Conservation (phyloP, 169 alveolate species). For the Eimeria necatrix region DNA sequence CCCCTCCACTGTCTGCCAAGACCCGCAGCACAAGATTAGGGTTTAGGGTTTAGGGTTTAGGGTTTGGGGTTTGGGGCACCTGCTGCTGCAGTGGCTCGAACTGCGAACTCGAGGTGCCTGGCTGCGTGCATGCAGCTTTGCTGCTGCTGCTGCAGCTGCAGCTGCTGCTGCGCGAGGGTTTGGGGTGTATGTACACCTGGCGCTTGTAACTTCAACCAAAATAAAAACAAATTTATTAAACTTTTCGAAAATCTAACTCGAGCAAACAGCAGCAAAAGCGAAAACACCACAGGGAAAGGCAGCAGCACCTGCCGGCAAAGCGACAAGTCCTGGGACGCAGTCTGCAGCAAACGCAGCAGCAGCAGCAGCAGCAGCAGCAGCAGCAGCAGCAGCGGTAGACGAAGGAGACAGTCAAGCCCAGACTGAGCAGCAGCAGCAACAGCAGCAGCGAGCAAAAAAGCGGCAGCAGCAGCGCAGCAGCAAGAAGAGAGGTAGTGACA, state of each 20-base stretch:
- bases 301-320: neutral
- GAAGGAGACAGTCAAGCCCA: neutral
- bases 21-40: neutral
- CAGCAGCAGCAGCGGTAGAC: neutral
- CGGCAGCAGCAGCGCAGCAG: slow-evolving; percentile 27
- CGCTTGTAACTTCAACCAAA: neutral
- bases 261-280: neutral
- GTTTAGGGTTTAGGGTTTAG: neutral
- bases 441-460: neutral
- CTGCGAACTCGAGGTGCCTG: neutral
- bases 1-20: neutral
- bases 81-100: slow-evolving; percentile 46
- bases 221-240: neutral
- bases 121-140: slow-evolving; percentile 6
- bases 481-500: neutral
- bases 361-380: neutral
- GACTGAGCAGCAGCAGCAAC: neutral
- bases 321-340: neutral
- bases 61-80: neutral
- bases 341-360: slow-evolving; percentile 11
- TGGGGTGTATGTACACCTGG: slow-evolving; percentile 34
- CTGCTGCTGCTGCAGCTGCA: neutral
- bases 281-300: neutral
- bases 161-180: neutral
- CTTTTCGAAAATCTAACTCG: neutral